Evolutionary conservation across 1,284 basidiomycete species (phyloP), one percentile per base, ranked within the genome.

Genomic region (Pascua sp.): DNA sequence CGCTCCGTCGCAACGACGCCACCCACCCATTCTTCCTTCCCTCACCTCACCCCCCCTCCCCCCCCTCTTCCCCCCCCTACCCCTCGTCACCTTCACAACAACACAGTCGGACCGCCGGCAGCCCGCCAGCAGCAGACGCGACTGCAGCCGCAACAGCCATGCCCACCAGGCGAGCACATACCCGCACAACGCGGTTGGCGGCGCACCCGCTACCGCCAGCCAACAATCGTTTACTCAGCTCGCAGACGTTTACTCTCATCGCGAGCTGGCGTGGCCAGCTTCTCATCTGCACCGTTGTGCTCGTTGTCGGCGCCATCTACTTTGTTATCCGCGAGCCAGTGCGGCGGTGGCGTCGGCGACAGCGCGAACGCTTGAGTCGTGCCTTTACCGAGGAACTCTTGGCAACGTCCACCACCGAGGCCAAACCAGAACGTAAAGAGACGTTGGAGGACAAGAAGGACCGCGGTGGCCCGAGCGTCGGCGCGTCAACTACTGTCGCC

Each of bases 211-310:
- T 32, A 11, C 38, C 17, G 32, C 43, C 37, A 16, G 15, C 39
- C 46, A 47, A 18, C 49, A 47, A 16, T 16, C 64, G 65, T 24
- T 60, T 73, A 13, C 52, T 71, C 7, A 65, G 66, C 42, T 61
- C 67, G 24, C 66, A 66, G 17, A 71, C 73, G 5, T 64, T 73
- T 49, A 68, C 72, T 8, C 69, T 69, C 53, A 62, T 76, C 47
- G 72, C 71, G 5, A 72, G 67, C 47, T 76, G 73, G 73, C 67
- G 69, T n/a, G 73, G 73, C 11, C 73, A 76, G 56, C 63, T 76
- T n/a, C 54, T 73, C 37, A 69, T 74, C 17, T 72, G 71, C 60
- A 67, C 63, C 40, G 60, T 71, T n/a, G 66, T 70, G n/a, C 60
- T 74, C 37, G 56, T 67, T 46, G 44, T 76, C 41, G 72, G 72